Evolutionary conservation across 1,139 yeast species (phyloP), one percentile per base, ranked within the genome.

Genomic region (Zygotorulaspora mrakii): DNA sequence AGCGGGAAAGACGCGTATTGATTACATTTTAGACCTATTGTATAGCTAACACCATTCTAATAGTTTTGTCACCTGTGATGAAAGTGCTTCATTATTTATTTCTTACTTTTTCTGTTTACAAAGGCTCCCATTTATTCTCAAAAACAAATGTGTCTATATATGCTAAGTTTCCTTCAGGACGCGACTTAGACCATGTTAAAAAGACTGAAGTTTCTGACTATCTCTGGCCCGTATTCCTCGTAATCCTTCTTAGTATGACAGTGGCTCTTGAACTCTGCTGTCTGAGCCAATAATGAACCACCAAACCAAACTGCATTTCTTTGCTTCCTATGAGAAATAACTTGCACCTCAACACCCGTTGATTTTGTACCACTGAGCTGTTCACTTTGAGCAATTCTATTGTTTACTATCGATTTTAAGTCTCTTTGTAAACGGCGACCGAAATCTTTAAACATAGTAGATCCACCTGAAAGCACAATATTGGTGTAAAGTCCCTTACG

Each of bases 261-360:
- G 68, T 88, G 88, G 63, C 95, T 81, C 68, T 84, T 87, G 70
- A 91, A 91, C 66, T 91, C 98, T 11, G 95, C 80, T 13, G 99
- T 94, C 68, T 89, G 97, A 1, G 99, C 97, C 61, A 94, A 75
- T 54, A 94, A 71, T 14, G 96, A 85, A 49, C 98, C 99, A 54
- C 99, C 99, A 63, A 89, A 94, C 98, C 98, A 94, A 44, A 94
- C 99, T 6, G 99, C 99, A 59, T 91, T 87, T 62, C 96, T 77
- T 70, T 94, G 99, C 68, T 94, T 85, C 71, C 91, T 88, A 69
- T 94, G 99, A 17, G 95, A 80, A 53, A 94, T 89, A 48, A 94
- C 99, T 68, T 86, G 94, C 42, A 94, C 99, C 44, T 89, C 95
- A 35, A 94, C 91, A 60, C 98, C 98, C 23, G 95, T 85, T 37